Base-by-base conservation (phyloP, 2,329 filamentous ascomycete species). In the Colletotrichum aenigma region DNA sequence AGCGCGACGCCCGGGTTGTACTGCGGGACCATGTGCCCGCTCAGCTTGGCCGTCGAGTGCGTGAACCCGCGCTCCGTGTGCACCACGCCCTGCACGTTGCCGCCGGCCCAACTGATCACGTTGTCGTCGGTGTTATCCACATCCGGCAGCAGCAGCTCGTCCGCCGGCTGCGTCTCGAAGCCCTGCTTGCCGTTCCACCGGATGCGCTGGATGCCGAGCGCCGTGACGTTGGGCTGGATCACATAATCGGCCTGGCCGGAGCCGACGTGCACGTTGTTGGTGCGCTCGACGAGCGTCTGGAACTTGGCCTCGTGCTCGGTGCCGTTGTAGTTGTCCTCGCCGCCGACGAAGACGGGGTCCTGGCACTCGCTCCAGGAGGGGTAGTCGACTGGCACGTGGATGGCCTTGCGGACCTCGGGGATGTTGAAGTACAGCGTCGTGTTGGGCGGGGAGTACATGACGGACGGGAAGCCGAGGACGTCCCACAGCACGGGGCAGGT, bases 201-300 rank as follows among this genome's bases (percentile, higher is more conserved):
- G 92, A 96, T 95, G 85, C 96, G 95, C 81, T 96, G 94, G 76
- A 96, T 92, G 1, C 89, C 89, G 13, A 95, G 86, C 2, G 96
- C 87, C 0, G 94, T 94, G 18, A 94, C 94, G 81, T 94, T 94
- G 79, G 89, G 87, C 30, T 93, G 86, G 15, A 95, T 88, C 76
- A 94, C 88, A 81, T 89, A 94, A 84, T 96, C 95, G 10, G 94
- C 88, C 64, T 90, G 86, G 9, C 94, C 94, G 80, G 96, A 94
- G 6, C 88, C 93, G 80, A 97, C 92, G 79, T 97, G 88, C 12
- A 94, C 94, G 77, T 93, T 93, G 66, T 93, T 89, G 2, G 94
- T 94, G 61, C 77, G 74, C 26, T 73, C 70, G 18, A 73, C 66
- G 18, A 73, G 65, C 7, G 65, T 73, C 38, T 81, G 82, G 93